Base-by-base conservation (phyloP, 129 eudicot species). In the Ambrosia trifida region DNA sequence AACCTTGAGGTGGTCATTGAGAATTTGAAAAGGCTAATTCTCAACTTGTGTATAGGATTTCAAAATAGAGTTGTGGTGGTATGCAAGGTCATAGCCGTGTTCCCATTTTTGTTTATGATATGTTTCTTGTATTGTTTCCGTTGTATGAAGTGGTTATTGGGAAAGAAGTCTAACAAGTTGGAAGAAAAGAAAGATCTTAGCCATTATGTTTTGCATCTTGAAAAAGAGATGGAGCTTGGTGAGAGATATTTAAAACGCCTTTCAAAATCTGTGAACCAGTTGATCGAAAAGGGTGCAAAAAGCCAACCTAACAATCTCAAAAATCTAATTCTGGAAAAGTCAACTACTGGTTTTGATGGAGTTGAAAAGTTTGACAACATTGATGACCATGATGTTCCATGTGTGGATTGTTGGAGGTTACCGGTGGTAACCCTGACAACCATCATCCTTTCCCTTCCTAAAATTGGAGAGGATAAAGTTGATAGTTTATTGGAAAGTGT, bases 401-500 rank as follows among this genome's bases (percentile, higher is more conserved):
- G 10, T 14, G 33, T 61, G 2, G 18, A 61, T n/a, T 32, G 46
- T 1, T 35, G 66, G 66, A 61, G 66, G 20, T 61, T 61, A 35
- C 11, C 66, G 5, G 31, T 61, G 66, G 66, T 61, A 61, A 33
- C 66, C 66, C n/a, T 61, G 12, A 61, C 46, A 14, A 61, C 45
- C 13, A 33, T 61, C 14, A 44, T 44, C 45, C 12, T 32, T 19
- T 2, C 45, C 33, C 66, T 61, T n/a, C 46, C 46, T 32, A 33
- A 33, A 3, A 33, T 61, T 20, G 18, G 33, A 61, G 14, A 14
- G 11, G 44, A 33, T 7, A 6, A 31, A 60, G 66, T 60, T 60
- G 45, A 60, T 12, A 35, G 7, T 1, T 35, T 62, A 5, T n/a
- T 62, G 16, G 38, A 14, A 2, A 16, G 67, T 62, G 67, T 62